Evolutionary conservation across 192 early-diverging fungal species (phyloP), one percentile per base, ranked within the genome.

Genomic region (Rhizoclosmatium globosum): DNA sequence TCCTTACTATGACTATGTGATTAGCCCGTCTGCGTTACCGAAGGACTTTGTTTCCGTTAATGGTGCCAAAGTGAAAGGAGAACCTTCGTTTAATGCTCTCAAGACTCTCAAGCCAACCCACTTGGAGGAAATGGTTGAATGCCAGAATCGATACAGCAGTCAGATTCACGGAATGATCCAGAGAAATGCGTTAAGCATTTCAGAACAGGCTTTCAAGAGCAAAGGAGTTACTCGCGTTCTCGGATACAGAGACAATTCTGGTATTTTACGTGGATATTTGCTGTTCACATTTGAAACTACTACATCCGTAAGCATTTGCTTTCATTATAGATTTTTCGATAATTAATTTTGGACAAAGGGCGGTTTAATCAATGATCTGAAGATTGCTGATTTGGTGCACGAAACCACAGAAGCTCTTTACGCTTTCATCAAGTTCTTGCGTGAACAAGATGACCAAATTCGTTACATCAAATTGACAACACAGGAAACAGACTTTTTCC

Each of bases 401-500:
- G 72, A 74, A 64, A 74, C 72, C 1, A 11, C 41, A 4, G 72
- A 59, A 47, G 56, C 72, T 2, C 59, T 74, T 4, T 74, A 48
- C 42, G 56, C 72, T 0, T 46, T 74, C 43, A 9, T 62, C 4
- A 7, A 45, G 41, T 74, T 74, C 60, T 58, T 74, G 45, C n/a
- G 59, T 19, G 58, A 74, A 44, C 72, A 61, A 39, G 42, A 74
- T 4, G 72, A 74, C 46, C 72, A 74, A 74, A 47, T 62, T n/a
- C n/a, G 59, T 9, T 45, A 62, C 45, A 62, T 74, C 43, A 21
- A 61, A 43, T 17, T 61, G 1, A 74, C 57, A 4, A 74, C 58
- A 11, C 72, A 74, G 43, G 72, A 74, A 15, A 9, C 72, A 9
- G 59, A 59, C 59, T 62, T 74, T 44, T 74, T 61, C 43, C 72